Evolutionary conservation across 139 green algal species (phyloP).

Genomic region (Limnomonas spitsbergensis): DNA sequence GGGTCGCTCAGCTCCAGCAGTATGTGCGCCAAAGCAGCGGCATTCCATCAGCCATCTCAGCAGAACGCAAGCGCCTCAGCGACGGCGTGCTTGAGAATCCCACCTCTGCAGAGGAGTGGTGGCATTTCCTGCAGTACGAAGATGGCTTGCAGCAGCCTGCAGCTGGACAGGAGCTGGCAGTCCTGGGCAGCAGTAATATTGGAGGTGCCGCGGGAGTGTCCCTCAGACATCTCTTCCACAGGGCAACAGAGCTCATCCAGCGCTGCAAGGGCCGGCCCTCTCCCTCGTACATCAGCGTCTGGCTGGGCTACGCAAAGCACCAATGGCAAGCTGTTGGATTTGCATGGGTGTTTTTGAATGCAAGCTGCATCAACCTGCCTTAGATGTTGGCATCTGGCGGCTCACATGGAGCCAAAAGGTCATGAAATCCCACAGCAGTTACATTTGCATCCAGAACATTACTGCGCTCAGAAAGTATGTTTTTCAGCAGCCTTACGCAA

Average conservation of each 20-base stretch:
- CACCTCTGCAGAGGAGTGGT: constrained; percentile 51
- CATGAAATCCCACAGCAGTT: no score
- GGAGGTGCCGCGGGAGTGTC: not conserved
- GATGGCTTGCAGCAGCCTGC: not conserved
- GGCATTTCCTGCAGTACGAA: constrained; percentile 24
- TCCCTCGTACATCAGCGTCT: constrained; percentile 68
- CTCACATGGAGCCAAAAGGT: not conserved
- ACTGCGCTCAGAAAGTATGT: not conserved
- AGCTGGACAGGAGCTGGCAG: not conserved
- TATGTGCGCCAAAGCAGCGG: constrained; percentile 14
- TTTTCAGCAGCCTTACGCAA: not conserved
- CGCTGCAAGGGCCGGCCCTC: constrained; percentile 50
- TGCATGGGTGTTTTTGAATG: no score
- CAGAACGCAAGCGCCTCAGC: constrained; percentile 27
- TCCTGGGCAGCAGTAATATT: not conserved
- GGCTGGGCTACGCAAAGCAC: constrained; percentile 71
- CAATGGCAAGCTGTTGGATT: constrained; percentile 70
- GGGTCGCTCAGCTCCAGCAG: constrained; percentile 26
- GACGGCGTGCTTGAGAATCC: constrained; percentile 43
- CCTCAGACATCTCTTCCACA: constrained; percentile 69
- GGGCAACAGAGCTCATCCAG: constrained; percentile 67
- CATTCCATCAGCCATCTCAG: not conserved
- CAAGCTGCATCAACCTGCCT: no score
- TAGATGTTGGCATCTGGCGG: no score
- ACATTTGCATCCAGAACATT: no score